A percentile compares a stretch with the other conserved stretches of the same genome.
Evolutionary conservation across 139 green algal genomes (phyloP).

Genomic region (Medakamo hakoo): DNA sequence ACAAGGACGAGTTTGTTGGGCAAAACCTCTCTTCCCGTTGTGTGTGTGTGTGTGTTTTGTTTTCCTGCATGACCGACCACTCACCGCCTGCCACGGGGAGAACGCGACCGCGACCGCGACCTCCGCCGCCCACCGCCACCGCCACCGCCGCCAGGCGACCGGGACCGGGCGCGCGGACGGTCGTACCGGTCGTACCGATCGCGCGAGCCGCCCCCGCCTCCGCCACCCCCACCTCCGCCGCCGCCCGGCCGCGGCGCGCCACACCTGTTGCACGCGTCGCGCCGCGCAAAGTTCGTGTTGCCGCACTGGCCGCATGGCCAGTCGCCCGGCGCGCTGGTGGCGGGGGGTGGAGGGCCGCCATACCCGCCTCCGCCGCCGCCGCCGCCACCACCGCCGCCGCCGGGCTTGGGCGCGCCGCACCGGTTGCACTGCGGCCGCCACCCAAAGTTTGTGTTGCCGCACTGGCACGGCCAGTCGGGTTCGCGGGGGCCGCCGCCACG

Average conservation of each 20-base stretch:
- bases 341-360: neutral
- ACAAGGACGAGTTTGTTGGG: too few relatives aligned
- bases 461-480: constrained; percentile 66
- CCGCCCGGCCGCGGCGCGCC: constrained; percentile 9
- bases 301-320: constrained; percentile 18
- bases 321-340: constrained; percentile 6
- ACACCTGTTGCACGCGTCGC: constrained; percentile 17
- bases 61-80: neutral
- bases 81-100: neutral
- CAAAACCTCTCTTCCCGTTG: too few relatives aligned
- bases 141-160: constrained; percentile 11
- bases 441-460: constrained; percentile 68
- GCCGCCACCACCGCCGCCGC: constrained; percentile 8
- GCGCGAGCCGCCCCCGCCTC: neutral
- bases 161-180: too few relatives aligned
- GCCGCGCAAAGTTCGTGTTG: constrained; percentile 18
- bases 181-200: neutral
- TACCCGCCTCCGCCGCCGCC: constrained; percentile 8
- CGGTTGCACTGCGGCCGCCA: constrained; percentile 55
- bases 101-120: neutral
- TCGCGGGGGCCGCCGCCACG: neutral
- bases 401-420: constrained; percentile 37
- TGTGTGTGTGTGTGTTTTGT: neutral
- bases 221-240: neutral
- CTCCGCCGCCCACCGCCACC: constrained; percentile 14